Evolutionary conservation across 2,329 filamentous ascomycete species (phyloP).

Genomic region (Penicillium concentricum): DNA sequence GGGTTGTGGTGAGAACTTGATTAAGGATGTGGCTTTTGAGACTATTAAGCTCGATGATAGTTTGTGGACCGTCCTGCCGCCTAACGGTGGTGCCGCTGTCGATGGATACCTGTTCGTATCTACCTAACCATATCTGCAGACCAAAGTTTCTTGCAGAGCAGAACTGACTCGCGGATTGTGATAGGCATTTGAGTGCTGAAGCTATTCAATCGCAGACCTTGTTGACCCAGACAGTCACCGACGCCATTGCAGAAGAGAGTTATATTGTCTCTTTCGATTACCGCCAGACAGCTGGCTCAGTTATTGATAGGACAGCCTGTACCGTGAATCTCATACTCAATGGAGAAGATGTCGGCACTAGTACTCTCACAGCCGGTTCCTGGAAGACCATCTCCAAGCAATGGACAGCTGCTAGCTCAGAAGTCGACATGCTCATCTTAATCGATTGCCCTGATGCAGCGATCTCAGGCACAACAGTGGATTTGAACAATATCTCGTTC

Average conservation of each 20-base stretch:
- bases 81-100: neutral
- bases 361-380: neutral
- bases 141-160: neutral
- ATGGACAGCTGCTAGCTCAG: neutral
- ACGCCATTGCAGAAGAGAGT: neutral
- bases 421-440: neutral
- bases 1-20: neutral
- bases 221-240: neutral
- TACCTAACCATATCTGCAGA: neutral
- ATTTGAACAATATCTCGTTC: neutral
- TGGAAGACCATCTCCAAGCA: neutral
- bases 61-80: neutral
- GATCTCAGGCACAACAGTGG: neutral
- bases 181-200: neutral
- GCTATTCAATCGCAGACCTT: neutral
- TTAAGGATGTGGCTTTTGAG: neutral
- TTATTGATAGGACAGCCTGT: neutral
- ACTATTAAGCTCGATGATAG: neutral
- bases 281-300: neutral
- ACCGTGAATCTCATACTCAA: neutral
- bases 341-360: neutral
- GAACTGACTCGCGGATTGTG: neutral
- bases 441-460: neutral
- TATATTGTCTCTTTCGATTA: slow-evolving; percentile 2
- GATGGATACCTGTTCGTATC: slow-evolving; percentile 3